Evolutionary conservation across 257 asterid species (phyloP), one percentile per base, ranked within the genome.

Genomic region (Apocynum venetum): DNA sequence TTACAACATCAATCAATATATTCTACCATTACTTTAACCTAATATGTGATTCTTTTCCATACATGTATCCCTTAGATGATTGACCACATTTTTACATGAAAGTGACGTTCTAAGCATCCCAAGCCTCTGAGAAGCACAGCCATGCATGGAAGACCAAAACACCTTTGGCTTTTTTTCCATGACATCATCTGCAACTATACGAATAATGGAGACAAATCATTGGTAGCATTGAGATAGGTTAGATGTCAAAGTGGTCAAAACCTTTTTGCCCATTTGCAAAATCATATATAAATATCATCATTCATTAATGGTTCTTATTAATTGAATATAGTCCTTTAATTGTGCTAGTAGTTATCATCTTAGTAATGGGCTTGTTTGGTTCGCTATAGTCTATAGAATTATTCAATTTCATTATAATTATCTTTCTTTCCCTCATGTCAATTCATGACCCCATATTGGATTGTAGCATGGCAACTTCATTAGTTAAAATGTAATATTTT

Each of bases 111-210:
- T 31, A 49, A 36, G 63, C 44, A 55, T 49, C 43, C 35, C 59
- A 49, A 6, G 46, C 46, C 48, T 25, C 44, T 25, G 5, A 2
- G 2, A 25, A 25, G 31, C 31, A 40, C 15, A 6, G 0, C 15
- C 67, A 19, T 12, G 47, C 64, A 72, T 51, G 64, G 48, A 25
- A 35, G 64, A 72, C 76, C 25, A 36, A 56, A 51, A 6, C 64
- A 72, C 76, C 46, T 49, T 72, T 38, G 13, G 47, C 76, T 72
- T 72, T 72, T 35, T 17, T 38, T 4, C 10, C 64, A 72, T 52
- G 76, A 72, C 61, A 72, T 72, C 64, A 72, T 38, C 48, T 10
- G 35, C 63, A 49, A 72, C 59, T 55, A 48, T 10, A 35, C 57
- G 19, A 71, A 47, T 49, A 71, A 48, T 49, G 40, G 44, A 35